Conservation (phyloP, 805 yeast species). For the Saturnispora serradocipensis region DNA sequence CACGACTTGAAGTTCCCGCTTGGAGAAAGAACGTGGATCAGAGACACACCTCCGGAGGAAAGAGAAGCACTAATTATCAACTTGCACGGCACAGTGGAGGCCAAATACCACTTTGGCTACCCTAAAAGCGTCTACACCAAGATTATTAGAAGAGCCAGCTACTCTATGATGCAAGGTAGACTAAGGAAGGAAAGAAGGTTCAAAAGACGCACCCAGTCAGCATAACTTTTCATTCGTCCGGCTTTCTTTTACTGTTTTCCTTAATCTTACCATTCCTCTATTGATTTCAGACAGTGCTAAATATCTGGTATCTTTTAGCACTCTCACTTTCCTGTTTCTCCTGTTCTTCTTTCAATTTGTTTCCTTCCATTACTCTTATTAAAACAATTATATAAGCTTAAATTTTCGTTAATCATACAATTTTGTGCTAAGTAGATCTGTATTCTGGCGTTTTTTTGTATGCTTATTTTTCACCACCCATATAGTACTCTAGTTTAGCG, state of each 20-base stretch:
- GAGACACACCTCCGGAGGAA: conserved; percentile 55
- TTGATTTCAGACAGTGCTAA: neutral
- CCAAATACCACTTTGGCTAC: conserved; percentile 43
- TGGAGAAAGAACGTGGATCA: conserved; percentile 76
- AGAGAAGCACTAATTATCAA: conserved; percentile 40
- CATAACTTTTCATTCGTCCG: neutral
- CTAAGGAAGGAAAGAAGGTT: conserved; percentile 59
- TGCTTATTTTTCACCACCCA: too few species aligned
- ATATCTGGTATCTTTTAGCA: neutral
- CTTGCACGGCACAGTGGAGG: conserved; percentile 39
- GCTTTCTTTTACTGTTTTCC: neutral
- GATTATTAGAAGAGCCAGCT: conserved; percentile 72
- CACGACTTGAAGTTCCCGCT: conserved; percentile 58
- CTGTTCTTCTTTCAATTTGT: neutral
- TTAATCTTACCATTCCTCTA: neutral
- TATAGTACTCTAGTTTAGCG: too few species aligned
- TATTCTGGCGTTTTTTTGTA: neutral
- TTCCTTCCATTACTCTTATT: neutral
- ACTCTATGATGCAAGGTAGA: conserved; percentile 70
- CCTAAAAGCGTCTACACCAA: conserved; percentile 51
- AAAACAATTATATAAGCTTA: neutral
- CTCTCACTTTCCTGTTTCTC: neutral
- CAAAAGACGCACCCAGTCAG: neutral
- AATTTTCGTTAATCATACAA: too few species aligned
- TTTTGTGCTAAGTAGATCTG: neutral